Evolutionary conservation across 169 alveolate species (phyloP), one percentile per base, ranked within the genome.

Genomic region (Cardiosporidium cionae): DNA sequence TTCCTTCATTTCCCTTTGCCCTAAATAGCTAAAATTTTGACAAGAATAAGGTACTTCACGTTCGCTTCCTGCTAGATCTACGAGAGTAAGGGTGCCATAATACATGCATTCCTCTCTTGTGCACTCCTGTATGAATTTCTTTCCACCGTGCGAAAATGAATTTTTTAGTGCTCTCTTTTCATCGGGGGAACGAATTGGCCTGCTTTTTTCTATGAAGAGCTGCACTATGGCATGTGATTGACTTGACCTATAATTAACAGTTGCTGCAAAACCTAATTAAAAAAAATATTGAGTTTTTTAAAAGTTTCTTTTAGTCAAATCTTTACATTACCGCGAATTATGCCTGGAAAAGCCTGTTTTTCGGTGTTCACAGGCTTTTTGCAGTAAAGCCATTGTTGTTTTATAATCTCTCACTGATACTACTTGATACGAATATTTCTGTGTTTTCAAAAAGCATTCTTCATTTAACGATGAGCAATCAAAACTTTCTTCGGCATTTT

Each of bases 11-110:
- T 66, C 62, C 7, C 2, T 23, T 33, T 63, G 5, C 29, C 72
- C 6, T 5, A 27, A n/a, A 3, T 27, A 0, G 29, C 62, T 36
- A 7, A 7, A 7, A n/a, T 32, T 22, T 1, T 32, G 72, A 1
- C 35, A 34, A 35, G 25, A 66, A 16, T 32, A 70, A 6, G 70
- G 70, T 23, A 27, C 32, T 37, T 68, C 74, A 7, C 70, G 36
- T 29, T 70, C 76, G 22, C 71, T 28, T 6, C 78, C 78, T 31
- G 78, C 78, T 7, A 70, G 58, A 52, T 70, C 78, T 36, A 53
- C 78, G 28, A 53, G 58, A 25, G 78, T 70, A 52, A 70, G 22
- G 22, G 23, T 34, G 7, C 76, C 76, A 33, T 27, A 69, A 22
- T 34, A 69, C 2, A 34, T 58, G 25, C 53, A 69, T 9, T 28